Conservation (phyloP, 345 rosid species). For the Lumnitzera racemosa region DNA sequence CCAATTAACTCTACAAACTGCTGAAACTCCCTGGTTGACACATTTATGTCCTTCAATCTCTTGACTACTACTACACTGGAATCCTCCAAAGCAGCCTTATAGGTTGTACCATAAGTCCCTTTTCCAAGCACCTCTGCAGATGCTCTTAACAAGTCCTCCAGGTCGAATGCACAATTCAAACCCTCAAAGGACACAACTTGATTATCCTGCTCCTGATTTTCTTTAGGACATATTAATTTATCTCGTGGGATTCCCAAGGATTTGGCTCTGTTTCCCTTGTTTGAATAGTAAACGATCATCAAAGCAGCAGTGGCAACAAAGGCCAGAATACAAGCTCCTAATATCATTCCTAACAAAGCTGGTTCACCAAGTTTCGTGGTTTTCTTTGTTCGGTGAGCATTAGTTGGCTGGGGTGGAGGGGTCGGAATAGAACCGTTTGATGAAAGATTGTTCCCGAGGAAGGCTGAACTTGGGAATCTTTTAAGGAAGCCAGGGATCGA, state of each 20-base stretch:
- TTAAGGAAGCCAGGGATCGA: slow-evolving; percentile 49
- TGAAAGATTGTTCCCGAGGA: slow-evolving; percentile 54
- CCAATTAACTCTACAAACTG: slow-evolving; percentile 74
- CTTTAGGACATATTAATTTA: slow-evolving; percentile 38
- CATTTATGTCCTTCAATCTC: slow-evolving; percentile 73
- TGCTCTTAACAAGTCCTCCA: slow-evolving; percentile 78
- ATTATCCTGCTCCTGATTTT: slow-evolving; percentile 39
- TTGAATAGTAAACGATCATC: slow-evolving; percentile 33
- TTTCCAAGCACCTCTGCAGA: slow-evolving; percentile 94
- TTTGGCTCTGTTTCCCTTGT: slow-evolving; percentile 20
- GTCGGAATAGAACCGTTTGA: slow-evolving; percentile 9
- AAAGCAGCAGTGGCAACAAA: slow-evolving; percentile 32
- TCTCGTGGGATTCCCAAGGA: slow-evolving; percentile 24
- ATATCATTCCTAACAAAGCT: slow-evolving; percentile 39
- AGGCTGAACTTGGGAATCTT: slow-evolving; percentile 58
- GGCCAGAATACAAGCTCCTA: slow-evolving; percentile 48
- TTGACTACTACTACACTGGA: slow-evolving; percentile 68
- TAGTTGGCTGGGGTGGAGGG: slow-evolving; percentile 35
- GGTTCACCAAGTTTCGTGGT: slow-evolving; percentile 34
- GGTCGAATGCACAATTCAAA: slow-evolving; percentile 55
- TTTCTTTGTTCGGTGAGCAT: slow-evolving; percentile 27
- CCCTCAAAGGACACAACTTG: slow-evolving; percentile 71
- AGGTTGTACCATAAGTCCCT: slow-evolving; percentile 72
- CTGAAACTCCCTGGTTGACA: slow-evolving; percentile 61
- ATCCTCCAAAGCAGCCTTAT: slow-evolving; percentile 83